Evolutionary conservation across 345 rosid species (phyloP).

Genomic region (Rubroshorea leprosula): DNA sequence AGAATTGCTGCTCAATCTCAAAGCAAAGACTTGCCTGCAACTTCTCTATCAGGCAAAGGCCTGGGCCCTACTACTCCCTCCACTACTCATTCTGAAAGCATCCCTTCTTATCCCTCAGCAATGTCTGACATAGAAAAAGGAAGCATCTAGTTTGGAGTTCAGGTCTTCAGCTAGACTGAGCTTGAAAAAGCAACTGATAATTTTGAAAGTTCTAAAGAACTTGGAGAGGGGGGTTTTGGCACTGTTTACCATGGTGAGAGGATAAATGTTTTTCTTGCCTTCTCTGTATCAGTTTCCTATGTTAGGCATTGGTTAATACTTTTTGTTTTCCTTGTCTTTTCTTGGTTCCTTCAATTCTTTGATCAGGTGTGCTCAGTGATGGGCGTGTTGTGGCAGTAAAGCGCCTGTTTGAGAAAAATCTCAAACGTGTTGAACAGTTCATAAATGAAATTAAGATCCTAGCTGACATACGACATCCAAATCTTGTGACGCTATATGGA

Average conservation of each 20-base stretch:
- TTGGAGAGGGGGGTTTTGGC: conserved; percentile 33
- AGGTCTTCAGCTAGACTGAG: conserved; percentile 56
- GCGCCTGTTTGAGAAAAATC: conserved; percentile 26
- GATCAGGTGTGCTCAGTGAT: conserved; percentile 23
- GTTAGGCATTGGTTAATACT: too few relatives aligned
- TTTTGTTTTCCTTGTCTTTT: neutral
- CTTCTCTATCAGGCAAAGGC: conserved; percentile 43
- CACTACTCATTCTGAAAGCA: conserved; percentile 36
- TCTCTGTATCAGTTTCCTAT: too few relatives aligned
- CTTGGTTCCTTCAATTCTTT: neutral
- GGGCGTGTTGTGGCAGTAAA: conserved; percentile 33
- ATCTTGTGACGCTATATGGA: conserved; percentile 30
- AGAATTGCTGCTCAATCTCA: conserved; percentile 25
- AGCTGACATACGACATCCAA: conserved; percentile 23
- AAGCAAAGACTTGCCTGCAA: conserved; percentile 25
- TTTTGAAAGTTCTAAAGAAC: conserved; percentile 26
- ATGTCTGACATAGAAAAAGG: conserved; percentile 40
- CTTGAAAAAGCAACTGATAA: conserved; percentile 27
- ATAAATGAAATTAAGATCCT: conserved; percentile 28
- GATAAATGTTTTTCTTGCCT: neutral
- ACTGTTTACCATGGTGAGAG: conserved; percentile 29
- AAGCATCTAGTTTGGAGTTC: conserved; percentile 62
- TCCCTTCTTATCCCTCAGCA: conserved; percentile 40
- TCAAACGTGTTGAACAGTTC: conserved; percentile 29
- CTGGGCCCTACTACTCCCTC: conserved; percentile 27